A percentile compares a stretch with the other conserved stretches of the same genome.
Evolutionary conservation across 495 filamentous ascomycete genomes (phyloP).

Genomic region (Friedmanniomyces simplex): DNA sequence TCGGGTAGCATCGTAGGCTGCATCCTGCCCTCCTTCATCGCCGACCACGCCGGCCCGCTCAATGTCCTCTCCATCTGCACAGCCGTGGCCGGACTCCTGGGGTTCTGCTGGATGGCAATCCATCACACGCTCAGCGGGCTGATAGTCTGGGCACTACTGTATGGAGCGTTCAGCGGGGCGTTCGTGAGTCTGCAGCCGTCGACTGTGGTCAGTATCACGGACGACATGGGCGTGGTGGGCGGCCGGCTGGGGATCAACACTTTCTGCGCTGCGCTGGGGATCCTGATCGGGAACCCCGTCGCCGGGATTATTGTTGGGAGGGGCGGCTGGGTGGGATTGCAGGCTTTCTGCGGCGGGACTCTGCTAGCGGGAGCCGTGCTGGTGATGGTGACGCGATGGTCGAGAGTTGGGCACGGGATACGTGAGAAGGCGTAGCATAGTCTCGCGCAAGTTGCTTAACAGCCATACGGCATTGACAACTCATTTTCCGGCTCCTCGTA

Average conservation of each 20-base stretch:
- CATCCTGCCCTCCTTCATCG: conserved; percentile 34
- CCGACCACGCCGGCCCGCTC: conserved; percentile 33
- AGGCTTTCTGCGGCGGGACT: no score
- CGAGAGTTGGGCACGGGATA: no score
- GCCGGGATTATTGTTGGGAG: conserved; percentile 2
- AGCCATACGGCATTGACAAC: no score
- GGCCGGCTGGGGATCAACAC: conserved; percentile 4
- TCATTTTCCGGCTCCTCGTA: no score
- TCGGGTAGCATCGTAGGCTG: conserved; percentile 38
- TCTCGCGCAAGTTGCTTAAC: no score
- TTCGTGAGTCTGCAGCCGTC: conserved; percentile 28
- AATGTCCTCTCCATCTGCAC: conserved; percentile 28
- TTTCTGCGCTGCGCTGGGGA: conserved; percentile 1
- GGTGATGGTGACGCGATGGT: no score
- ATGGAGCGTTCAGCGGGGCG: conserved; percentile 35
- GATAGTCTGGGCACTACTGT: conserved; percentile 34
- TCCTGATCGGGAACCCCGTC: conserved; percentile 6
- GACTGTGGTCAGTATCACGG: not conserved
- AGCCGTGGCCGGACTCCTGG: conserved; percentile 25
- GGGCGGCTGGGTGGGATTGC: not conserved
- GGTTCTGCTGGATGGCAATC: conserved; percentile 33
- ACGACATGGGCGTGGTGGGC: conserved; percentile 1
- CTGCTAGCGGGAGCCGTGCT: no score
- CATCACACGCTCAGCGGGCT: conserved; percentile 25
- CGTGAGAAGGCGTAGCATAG: no score